Percentiles rank a stretch among this genome's conserved stretches.
phyloP scores from a whole-genome alignment of 371 early-diverging fungal species.

The Circinella minor region DNA sequence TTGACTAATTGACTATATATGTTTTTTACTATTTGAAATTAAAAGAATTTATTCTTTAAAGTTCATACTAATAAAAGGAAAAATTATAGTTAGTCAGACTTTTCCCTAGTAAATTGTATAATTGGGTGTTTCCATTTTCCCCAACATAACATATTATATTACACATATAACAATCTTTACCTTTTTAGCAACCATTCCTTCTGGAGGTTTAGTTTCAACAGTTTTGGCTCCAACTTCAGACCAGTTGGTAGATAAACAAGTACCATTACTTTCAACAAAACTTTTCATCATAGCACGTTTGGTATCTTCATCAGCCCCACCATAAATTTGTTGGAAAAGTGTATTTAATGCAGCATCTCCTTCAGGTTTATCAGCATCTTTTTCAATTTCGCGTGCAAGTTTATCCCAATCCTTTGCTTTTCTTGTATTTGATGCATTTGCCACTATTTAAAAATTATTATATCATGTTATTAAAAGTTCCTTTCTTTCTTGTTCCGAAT shows the following conservation, averaged over 20 bases:
- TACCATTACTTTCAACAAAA: conserved; percentile 95
- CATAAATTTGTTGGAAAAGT: conserved; percentile 92
- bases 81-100: not conserved
- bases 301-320: conserved; percentile 90
- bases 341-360: conserved; percentile 89
- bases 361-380: conserved; percentile 80
- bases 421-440: conserved; percentile 40
- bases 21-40: too few relatives aligned
- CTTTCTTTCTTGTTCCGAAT: too few relatives aligned
- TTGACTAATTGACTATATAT: too few relatives aligned
- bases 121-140: not conserved
- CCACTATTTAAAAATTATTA: conserved; percentile 21
- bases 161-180: conserved; percentile 11
- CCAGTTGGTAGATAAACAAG: conserved; percentile 97
- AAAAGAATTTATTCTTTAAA: too few relatives aligned
- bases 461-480: too few relatives aligned
- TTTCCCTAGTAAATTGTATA: not conserved
- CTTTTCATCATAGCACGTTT: conserved; percentile 98
- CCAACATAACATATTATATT: not conserved
- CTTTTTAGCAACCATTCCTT: conserved; percentile 85
- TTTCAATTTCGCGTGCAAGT: conserved; percentile 65
- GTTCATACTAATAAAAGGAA: not conserved
- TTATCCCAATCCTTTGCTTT: conserved; percentile 85
- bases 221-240: conserved; percentile 82
- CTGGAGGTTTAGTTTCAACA: conserved; percentile 90